Evolutionary conservation across 2,329 filamentous ascomycete genomes (phyloP).

Genomic region (Hymenoscyphus infarciens): DNA sequence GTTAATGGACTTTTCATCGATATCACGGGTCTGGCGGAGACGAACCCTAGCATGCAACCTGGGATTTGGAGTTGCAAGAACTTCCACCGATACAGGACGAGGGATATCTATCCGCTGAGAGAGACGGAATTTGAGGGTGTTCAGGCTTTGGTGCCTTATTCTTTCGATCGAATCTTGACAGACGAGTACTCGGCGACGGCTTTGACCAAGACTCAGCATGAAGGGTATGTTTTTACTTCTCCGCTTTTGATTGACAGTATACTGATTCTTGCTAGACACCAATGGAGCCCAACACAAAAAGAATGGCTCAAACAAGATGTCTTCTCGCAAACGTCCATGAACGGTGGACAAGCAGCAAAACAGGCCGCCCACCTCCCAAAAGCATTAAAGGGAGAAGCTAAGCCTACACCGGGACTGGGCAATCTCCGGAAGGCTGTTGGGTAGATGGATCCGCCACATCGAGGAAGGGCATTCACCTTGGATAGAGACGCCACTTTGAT

Average conservation of each 20-base stretch:
- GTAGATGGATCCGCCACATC: not conserved
- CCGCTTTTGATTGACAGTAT: slow-evolving; percentile 16
- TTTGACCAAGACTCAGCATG: slow-evolving; percentile 56
- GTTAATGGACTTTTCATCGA: slow-evolving; percentile 77
- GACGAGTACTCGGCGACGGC: slow-evolving; percentile 64
- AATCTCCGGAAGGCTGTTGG: slow-evolving; percentile 4
- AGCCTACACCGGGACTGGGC: not conserved
- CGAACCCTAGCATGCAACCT: slow-evolving; percentile 54
- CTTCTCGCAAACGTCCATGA: not conserved
- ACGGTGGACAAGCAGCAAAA: not conserved
- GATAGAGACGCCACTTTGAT: not conserved
- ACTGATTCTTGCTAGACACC: slow-evolving; percentile 45
- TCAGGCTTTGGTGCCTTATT: slow-evolving; percentile 64
- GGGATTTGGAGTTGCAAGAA: slow-evolving; percentile 80
- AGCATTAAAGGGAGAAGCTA: not conserved
- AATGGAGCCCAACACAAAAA: slow-evolving; percentile 54
- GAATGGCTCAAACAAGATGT: slow-evolving; percentile 52
- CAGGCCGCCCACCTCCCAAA: not conserved
- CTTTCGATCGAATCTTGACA: slow-evolving; percentile 61
- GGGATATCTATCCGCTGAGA: slow-evolving; percentile 74
- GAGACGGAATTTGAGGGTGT: slow-evolving; percentile 73
- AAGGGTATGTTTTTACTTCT: slow-evolving; percentile 48
- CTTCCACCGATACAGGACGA: slow-evolving; percentile 64
- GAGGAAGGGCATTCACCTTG: not conserved
- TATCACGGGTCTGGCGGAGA: slow-evolving; percentile 72